phyloP scores from a whole-genome alignment of 352 stramenopile species.

The Phytophthora hybrid region DNA sequence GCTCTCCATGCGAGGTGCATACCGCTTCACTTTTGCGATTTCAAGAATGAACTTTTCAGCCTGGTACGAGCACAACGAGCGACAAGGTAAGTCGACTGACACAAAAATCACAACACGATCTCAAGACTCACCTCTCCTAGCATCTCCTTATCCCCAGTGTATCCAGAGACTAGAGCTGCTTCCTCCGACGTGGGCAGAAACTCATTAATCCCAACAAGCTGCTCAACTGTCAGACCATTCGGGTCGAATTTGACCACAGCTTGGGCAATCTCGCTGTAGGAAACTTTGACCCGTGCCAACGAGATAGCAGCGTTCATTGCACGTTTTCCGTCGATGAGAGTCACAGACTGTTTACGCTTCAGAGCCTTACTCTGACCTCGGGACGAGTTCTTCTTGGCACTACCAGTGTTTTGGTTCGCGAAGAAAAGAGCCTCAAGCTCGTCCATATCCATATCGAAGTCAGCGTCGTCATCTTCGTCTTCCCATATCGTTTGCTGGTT shows the following conservation, averaged over 20 bases:
- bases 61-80: constrained; percentile 14
- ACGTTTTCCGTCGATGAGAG: constrained; percentile 95
- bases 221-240: constrained; percentile 67
- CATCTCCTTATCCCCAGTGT: constrained; percentile 68
- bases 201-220: constrained; percentile 92
- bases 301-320: constrained; percentile 99
- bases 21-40: constrained; percentile 84
- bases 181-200: constrained; percentile 96
- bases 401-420: constrained; percentile 55
- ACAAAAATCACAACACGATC: neutral
- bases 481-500: constrained; percentile 86
- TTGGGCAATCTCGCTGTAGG: constrained; percentile 89
- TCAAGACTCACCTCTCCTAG: constrained; percentile 69
- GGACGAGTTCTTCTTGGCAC: constrained; percentile 59
- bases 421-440: constrained; percentile 91
- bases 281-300: constrained; percentile 94
- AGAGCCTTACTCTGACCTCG: constrained; percentile 49
- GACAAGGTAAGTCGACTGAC: neutral
- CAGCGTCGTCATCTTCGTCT: constrained; percentile 77
- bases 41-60: constrained; percentile 91
- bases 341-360: constrained; percentile 85
- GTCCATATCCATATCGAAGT: constrained; percentile 90
- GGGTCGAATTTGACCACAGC: constrained; percentile 77
- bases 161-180: constrained; percentile 78
- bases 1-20: constrained; percentile 71